Evolutionary conservation across 2,329 filamentous ascomycete genomes (phyloP), one percentile per base, ranked within the genome.

Genomic region (Aureobasidium sp.): DNA sequence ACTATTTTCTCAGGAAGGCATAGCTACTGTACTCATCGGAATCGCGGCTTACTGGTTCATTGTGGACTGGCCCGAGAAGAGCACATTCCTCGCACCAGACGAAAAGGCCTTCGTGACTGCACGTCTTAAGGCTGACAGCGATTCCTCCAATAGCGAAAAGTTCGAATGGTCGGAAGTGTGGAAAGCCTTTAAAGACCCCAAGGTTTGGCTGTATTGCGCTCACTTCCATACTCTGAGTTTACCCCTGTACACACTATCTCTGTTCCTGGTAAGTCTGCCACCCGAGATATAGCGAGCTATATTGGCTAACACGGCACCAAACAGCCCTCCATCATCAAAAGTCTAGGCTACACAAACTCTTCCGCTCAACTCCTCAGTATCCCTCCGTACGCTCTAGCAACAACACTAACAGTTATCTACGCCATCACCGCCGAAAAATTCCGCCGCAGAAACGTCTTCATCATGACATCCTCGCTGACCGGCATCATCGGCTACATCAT

Each of bases 181-280:
- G 29, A 77, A 82, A 21, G 88, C 88, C 0, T 71, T 90, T 44
- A 82, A 78, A 15, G 86, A 92, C 66, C 82, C 83, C 1, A 90
- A 86, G 69, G 86, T 86, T 68, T 90, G 85, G 85, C 77, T 91
- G 0, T 91, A 91, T 65, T 86, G 86, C 0, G 70, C 89, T 0
- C 83, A 81, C 0, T 90, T 89, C 67, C 87, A 91, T 69, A 89
- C 86, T 5, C 85, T 90, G 78, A 87, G 84, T 62, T 72, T 91
- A 78, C 76, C 76, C 6, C 73, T 79, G 2, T 74, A 79, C 67
- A 77, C 75, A 8, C 71, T 79, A 39, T 74, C 76, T 0, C 68
- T 79, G 11, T 79, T 78, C 68, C 65, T 79, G 27, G 73, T 82
- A 68, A 62, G 77, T 21, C 21, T 21, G 21, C 21, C 21, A 21